Percentiles rank a stretch among this genome's conserved stretches.
phyloP scores from a whole-genome alignment of 306 rosid species.

The Dalbergia cochinchinensis region DNA sequence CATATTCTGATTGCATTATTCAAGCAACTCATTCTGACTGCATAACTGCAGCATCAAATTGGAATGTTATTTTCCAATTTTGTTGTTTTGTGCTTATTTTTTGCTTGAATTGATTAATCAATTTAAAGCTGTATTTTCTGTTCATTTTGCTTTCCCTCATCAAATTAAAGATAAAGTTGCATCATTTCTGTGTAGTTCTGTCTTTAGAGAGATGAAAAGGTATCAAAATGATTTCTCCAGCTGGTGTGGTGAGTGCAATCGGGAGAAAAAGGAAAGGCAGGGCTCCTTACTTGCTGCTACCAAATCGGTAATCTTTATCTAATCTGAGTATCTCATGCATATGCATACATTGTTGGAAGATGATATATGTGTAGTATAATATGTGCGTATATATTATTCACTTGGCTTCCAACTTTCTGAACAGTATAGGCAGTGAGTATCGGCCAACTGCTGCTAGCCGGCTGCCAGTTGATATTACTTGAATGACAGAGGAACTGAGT shows the following conservation, averaged over 20 bases:
- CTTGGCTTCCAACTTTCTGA: not conserved
- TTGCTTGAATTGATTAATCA: constrained; percentile 14
- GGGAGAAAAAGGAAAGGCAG: constrained; percentile 60
- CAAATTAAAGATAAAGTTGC: constrained; percentile 34
- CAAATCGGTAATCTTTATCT: constrained; percentile 49
- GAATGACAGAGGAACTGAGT: constrained; percentile 14
- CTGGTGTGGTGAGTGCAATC: constrained; percentile 72
- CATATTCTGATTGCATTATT: not conserved
- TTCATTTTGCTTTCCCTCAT: not conserved
- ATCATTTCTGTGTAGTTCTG: constrained; percentile 56
- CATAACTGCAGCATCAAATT: constrained; percentile 19
- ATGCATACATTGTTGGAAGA: constrained; percentile 19
- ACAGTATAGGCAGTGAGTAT: not conserved
- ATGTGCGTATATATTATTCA: constrained; percentile 3
- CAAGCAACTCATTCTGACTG: constrained; percentile 9
- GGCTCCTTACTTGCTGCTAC: constrained; percentile 52
- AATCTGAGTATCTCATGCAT: constrained; percentile 21
- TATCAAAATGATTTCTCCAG: constrained; percentile 63
- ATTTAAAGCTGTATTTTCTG: not conserved
- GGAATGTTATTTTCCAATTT: not conserved
- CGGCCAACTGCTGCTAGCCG: constrained; percentile 19
- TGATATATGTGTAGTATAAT: constrained; percentile 2
- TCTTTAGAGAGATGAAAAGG: constrained; percentile 65
- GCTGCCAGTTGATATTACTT: constrained; percentile 11
- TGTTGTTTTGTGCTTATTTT: not conserved